phyloP scores from a whole-genome alignment of 768 basidiomycete genomes.

The Lactifluus hygrophoroides region DNA sequence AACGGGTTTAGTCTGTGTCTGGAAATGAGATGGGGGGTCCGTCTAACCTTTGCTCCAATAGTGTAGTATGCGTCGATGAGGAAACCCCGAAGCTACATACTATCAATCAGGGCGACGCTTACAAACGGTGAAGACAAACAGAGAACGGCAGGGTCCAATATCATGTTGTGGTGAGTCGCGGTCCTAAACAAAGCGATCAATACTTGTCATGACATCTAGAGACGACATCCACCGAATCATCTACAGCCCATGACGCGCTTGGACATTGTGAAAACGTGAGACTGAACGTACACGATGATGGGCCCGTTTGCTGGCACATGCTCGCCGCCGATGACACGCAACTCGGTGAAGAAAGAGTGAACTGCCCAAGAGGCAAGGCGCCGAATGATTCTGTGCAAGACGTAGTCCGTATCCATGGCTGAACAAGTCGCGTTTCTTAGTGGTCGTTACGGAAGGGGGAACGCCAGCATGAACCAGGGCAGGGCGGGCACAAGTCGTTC shows the following conservation, averaged over 20 bases:
- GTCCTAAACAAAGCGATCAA: constrained; percentile 38
- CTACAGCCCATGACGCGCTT: too few relatives aligned
- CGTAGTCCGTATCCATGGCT: constrained; percentile 29
- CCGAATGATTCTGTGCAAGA: constrained; percentile 65
- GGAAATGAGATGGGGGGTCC: constrained; percentile 7
- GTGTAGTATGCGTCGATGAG: constrained; percentile 72
- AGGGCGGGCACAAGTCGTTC: too few relatives aligned
- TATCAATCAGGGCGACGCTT: constrained; percentile 21
- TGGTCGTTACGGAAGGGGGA: not conserved
- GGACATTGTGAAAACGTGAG: too few relatives aligned
- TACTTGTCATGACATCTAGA: not conserved
- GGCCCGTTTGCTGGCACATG: constrained; percentile 83
- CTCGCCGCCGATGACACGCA: constrained; percentile 79
- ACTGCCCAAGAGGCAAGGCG: constrained; percentile 65
- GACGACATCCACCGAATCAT: not conserved
- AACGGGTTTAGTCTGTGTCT: constrained; percentile 6
- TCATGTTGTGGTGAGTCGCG: constrained; percentile 93
- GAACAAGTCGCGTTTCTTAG: too few relatives aligned
- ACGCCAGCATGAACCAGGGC: not conserved
- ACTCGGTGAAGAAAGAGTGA: constrained; percentile 81
- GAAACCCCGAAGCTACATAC: constrained; percentile 65
- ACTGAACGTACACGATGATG: constrained; percentile 82
- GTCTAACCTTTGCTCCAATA: constrained; percentile 86
- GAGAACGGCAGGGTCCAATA: constrained; percentile 76
- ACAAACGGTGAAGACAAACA: constrained; percentile 42